Conservation (phyloP, 148 eudicot genomes). For the Fallopia convolvulus region DNA sequence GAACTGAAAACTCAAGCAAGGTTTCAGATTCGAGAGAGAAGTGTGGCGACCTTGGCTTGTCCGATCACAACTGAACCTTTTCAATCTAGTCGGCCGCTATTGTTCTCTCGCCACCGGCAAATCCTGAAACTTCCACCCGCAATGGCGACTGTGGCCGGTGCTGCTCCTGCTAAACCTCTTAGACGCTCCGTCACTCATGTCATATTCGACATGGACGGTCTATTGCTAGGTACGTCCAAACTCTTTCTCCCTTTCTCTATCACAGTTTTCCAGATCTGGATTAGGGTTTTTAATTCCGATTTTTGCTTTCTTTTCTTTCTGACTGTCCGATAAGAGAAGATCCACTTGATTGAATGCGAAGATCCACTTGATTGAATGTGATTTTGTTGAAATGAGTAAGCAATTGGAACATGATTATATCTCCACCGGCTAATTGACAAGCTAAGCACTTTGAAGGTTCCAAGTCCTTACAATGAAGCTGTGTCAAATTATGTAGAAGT, state of each 20-base stretch:
- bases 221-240: conserved; percentile 49
- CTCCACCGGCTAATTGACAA: not conserved
- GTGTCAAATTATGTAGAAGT: not conserved
- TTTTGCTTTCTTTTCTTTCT: not conserved
- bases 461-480: not conserved
- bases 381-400: not conserved
- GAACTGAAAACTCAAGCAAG: not conserved
- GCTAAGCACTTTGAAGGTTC: not conserved
- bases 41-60: not conserved
- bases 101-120: not conserved
- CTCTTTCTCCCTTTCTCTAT: not conserved
- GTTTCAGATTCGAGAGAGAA: not conserved
- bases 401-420: not conserved
- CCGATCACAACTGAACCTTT: not conserved
- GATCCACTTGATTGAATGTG: not conserved
- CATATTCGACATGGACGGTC: conserved; percentile 93
- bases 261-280: not conserved
- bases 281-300: not conserved
- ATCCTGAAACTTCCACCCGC: not conserved
- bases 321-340: not conserved
- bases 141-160: conserved; percentile 6
- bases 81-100: not conserved
- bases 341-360: not conserved
- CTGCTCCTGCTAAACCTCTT: conserved; percentile 10
- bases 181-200: conserved; percentile 58